Evolutionary conservation across 192 early-diverging fungal genomes (phyloP), one percentile per base, ranked within the genome.

Genomic region (Spizellomyces punctatus): DNA sequence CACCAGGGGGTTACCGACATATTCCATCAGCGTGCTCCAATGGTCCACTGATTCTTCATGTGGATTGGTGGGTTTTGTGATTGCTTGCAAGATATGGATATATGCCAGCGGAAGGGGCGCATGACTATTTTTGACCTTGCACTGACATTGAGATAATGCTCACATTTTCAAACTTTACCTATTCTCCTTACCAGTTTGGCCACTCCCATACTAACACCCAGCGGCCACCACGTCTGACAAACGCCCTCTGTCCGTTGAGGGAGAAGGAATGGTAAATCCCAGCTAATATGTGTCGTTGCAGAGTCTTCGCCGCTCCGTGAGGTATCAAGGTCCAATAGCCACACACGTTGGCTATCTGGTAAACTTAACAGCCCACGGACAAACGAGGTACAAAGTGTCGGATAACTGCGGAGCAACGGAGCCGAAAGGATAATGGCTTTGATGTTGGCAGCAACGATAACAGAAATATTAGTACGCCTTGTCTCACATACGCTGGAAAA

Each of bases 191-290:
- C 76, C 47, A 57, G 14, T 50, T 58, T 12, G 16, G 61, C 56
- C 10, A 73, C 46, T 1, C 76, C 76, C 70, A 77, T 77, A 5
- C n/a, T 65, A 10, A 77, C 54, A n/a, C 76, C 76, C 48, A 78
- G 78, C 10, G 67, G 63, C 54, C 42, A 75, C 76, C 70, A 76
- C 4, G 19, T 46, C 19, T 78, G 57, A 1, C 50, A 21, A 6
- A 75, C 10, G 10, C 63, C n/a, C 44, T 60, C 55, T 17, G 21
- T 44, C 46, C 57, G 48, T 49, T 12, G 12, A 0, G 2, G 50
- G 50, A 54, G 50, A 12, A 54, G 50, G 17, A 54, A 54, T 19
- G 50, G 50, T 19, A 54, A n/a, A 54, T 54, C 50, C 50, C 50
- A 54, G 17, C 17, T 19, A 19, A 54, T 12, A 19, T n/a, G 50